Evolutionary conservation across 2,329 filamentous ascomycete genomes (phyloP), one percentile per base, ranked within the genome.

Genomic region (Exophiala lecanii-corni): DNA sequence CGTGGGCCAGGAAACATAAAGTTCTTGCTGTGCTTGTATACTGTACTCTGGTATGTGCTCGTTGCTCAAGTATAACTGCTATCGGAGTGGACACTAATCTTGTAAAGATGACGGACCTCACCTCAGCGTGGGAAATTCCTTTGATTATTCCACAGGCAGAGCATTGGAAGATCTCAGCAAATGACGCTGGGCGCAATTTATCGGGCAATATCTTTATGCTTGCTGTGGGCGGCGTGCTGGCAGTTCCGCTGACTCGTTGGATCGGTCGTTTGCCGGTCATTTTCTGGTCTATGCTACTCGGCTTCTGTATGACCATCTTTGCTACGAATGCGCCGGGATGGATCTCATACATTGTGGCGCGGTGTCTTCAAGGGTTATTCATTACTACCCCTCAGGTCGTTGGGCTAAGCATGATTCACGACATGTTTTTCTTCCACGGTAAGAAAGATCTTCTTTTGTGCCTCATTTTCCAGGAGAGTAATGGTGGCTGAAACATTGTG

Each of bases 341-440:
- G 37, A 47, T 62, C 12, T 56, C 55, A 0, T 68, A 63, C 50
- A 61, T 66, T 53, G 65, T 65, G 12, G 59, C 63, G 0, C 59
- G 67, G 0, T 64, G 67, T 12, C 52, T 71, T 2, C 66, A 69
- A 33, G 69, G 66, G 4, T 63, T 70, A 51, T 66, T 67, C 49
- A 61, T 57, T 2, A 65, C 58, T 4, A 61, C 65, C 1, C 58
- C 59, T 0, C 65, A 69, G 49, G 61, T 55, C 1, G 60, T 60
- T 19, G 66, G 64, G 2, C 57, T 70, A n/a, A 65, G 64, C 59
- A 67, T 63, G 49, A 64, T 70, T 43, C 59, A 65, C 44, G 64
- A 67, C 45, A 60, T 65, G 53, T 66, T 64, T 52, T 66, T 61
- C 54, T 60, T 66, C 50, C 62, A 66, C 35, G n/a, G n/a, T n/a